A percentile compares a stretch with the other conserved stretches of the same genome.
These are phyloP conservation scores for Pisolithus thermaeus DNA, from an alignment of 1,284 basidiomycete species.

Conservation along the genomic window DNA sequence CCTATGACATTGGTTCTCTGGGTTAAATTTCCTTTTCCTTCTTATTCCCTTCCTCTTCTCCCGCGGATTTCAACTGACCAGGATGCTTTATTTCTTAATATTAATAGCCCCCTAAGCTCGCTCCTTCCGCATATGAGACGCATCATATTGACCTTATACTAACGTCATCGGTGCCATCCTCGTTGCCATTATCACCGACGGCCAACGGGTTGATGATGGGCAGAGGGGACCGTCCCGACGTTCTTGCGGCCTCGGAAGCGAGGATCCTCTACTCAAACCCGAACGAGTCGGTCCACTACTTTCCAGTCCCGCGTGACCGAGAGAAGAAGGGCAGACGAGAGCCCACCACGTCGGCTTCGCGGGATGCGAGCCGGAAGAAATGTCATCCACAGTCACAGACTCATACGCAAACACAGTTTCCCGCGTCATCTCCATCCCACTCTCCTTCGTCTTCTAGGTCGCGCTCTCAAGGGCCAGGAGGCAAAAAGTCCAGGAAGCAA, in stretches of 20 bases:
- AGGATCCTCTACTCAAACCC: constrained; percentile 16
- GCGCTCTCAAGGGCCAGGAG: background rate
- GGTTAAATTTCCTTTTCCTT: background rate
- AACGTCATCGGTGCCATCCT: background rate
- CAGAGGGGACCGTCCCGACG: background rate
- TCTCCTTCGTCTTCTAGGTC: constrained; percentile 3
- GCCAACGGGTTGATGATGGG: too few species aligned
- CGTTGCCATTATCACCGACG: background rate
- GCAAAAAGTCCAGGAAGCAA: background rate
- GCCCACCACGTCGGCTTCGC: background rate
- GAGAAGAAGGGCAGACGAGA: constrained; percentile 5
- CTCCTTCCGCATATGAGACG: background rate
- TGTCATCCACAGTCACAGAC: background rate
- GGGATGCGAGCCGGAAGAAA: background rate
- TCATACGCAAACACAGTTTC: background rate
- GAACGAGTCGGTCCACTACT: constrained; percentile 9
- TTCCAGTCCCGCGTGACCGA: constrained; percentile 10
- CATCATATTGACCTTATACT: background rate
- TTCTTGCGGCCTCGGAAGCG: constrained; percentile 4
- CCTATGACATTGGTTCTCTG: background rate
- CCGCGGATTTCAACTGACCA: background rate
- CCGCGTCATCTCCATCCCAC: background rate
- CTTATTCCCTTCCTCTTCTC: background rate
- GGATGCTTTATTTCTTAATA: background rate
- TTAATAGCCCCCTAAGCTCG: background rate